Conservation (phyloP, 2,329 filamentous ascomycete genomes). For the Cadophora luteo-olivacea region DNA sequence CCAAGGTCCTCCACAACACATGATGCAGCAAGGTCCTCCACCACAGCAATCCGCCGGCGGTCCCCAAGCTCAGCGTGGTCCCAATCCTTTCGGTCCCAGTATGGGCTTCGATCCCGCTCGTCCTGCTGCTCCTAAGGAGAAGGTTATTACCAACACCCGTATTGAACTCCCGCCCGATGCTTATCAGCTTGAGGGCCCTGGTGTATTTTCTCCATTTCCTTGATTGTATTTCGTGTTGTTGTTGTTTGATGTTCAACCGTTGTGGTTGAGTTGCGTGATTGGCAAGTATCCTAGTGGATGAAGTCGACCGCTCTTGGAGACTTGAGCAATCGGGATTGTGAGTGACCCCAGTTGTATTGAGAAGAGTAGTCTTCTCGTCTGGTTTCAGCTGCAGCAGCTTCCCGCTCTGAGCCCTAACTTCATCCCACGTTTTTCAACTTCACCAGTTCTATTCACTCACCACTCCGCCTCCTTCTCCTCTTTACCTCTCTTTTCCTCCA, state of each 20-base stretch:
- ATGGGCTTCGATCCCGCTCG: slow-evolving; percentile 55
- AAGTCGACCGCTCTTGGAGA: neutral
- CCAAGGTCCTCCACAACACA: slow-evolving; percentile 9
- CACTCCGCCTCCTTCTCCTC: neutral
- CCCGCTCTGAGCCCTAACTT: neutral
- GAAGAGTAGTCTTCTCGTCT: neutral
- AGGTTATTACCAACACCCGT: slow-evolving; percentile 49
- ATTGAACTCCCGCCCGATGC: slow-evolving; percentile 66
- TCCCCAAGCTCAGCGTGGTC: slow-evolving; percentile 11
- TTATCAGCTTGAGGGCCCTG: slow-evolving; percentile 47
- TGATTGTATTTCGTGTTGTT: slow-evolving; percentile 1
- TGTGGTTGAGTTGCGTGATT: slow-evolving; percentile 3
- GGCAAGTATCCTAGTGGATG: neutral
- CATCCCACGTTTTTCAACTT: neutral
- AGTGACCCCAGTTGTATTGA: no score
- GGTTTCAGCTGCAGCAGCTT: neutral
- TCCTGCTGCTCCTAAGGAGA: slow-evolving; percentile 33
- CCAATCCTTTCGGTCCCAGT: slow-evolving; percentile 32
- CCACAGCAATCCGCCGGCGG: neutral
- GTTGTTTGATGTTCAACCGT: neutral
- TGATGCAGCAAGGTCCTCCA: slow-evolving; percentile 9
- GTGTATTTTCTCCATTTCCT: slow-evolving; percentile 43
- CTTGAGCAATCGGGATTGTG: neutral
- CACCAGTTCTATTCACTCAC: neutral
- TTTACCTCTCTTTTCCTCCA: neutral